phyloP scores from a whole-genome alignment of 2,329 filamentous ascomycete genomes.

The Trichophyton simii region DNA sequence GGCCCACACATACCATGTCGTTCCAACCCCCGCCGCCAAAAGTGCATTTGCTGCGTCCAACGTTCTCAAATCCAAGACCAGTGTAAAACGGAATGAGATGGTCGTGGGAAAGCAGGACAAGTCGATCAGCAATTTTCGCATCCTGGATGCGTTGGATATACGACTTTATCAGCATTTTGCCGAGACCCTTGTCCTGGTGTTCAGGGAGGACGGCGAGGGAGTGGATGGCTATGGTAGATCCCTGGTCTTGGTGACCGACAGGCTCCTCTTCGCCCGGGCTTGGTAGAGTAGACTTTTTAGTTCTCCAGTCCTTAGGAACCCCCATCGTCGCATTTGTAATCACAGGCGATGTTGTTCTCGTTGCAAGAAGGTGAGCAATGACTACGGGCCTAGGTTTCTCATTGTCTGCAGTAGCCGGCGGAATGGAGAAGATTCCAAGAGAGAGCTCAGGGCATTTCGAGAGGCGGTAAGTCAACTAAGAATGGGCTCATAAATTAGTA shows the following conservation, averaged over 20 bases:
- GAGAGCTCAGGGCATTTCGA: constrained; percentile 61
- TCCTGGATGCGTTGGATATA: constrained; percentile 67
- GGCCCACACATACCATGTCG: constrained; percentile 53
- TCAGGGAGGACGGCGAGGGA: constrained; percentile 67
- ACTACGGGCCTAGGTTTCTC: constrained; percentile 52
- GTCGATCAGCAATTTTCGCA: constrained; percentile 55
- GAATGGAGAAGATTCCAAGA: constrained; percentile 63
- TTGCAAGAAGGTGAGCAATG: constrained; percentile 66
- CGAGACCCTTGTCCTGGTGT: constrained; percentile 61
- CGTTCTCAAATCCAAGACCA: constrained; percentile 57
- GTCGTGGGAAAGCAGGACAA: constrained; percentile 66
- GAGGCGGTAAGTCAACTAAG: constrained; percentile 64
- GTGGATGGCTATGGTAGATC: constrained; percentile 67
- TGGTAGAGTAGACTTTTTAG: constrained; percentile 24
- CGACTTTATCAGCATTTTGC: constrained; percentile 58
- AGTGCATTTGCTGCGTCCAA: constrained; percentile 54
- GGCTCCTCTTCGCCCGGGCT: constrained; percentile 29
- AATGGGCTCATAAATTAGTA: background rate
- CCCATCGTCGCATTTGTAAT: constrained; percentile 70
- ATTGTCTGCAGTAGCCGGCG: constrained; percentile 40
- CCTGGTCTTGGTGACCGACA: constrained; percentile 59
- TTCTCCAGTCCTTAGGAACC: constrained; percentile 55
- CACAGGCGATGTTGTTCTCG: constrained; percentile 49
- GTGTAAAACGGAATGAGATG: constrained; percentile 63
- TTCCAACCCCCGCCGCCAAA: constrained; percentile 73